Evolutionary conservation across 2,329 filamentous ascomycete genomes (phyloP).

Genomic region (Aspergillus persii): DNA sequence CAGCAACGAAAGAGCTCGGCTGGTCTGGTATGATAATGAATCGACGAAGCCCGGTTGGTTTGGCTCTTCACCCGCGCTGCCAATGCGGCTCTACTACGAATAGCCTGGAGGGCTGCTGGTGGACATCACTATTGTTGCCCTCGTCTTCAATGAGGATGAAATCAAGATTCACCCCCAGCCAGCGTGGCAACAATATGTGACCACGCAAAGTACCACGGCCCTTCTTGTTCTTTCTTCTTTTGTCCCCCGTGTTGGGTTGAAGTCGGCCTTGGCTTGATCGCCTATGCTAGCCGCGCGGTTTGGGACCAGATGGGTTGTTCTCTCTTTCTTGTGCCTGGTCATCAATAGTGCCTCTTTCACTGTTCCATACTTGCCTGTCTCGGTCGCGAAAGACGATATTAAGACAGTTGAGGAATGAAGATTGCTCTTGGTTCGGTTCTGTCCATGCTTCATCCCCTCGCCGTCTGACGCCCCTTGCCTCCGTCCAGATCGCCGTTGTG

Average conservation of each 20-base stretch:
- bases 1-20: not conserved
- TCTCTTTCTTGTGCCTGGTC: not conserved
- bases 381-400: not conserved
- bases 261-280: not conserved
- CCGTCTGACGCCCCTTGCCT: not conserved
- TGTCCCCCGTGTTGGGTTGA: not conserved
- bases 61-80: not conserved
- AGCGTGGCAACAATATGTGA: not conserved
- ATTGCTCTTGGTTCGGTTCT: not conserved
- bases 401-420: not conserved
- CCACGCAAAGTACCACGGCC: not conserved
- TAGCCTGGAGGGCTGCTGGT: not conserved
- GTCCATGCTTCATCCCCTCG: not conserved
- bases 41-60: not conserved
- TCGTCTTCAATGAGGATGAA: not conserved
- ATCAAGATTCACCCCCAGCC: not conserved
- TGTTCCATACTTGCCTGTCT: not conserved
- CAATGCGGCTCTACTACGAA: constrained; percentile 2
- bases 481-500: not conserved
- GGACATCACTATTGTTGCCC: not conserved
- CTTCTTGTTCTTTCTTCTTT: not conserved
- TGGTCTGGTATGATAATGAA: not conserved
- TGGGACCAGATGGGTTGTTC: not conserved
- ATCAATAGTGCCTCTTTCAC: not conserved
- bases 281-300: not conserved